phyloP scores from a whole-genome alignment of 371 early-diverging fungal species.

The Dichotomocladium elegans region DNA sequence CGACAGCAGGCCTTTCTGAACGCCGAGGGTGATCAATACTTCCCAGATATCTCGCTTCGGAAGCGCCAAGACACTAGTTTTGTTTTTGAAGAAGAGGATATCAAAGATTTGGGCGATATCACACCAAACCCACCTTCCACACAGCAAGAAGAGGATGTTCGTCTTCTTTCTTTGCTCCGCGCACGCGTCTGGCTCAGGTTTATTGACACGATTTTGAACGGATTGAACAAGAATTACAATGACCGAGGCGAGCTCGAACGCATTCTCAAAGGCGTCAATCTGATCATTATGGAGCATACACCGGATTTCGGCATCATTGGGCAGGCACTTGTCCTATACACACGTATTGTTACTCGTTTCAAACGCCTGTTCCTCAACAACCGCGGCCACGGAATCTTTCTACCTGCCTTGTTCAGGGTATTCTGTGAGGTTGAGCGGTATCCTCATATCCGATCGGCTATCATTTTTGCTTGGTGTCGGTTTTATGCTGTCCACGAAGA shows the following conservation, averaged over 20 bases:
- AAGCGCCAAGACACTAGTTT: constrained; percentile 16
- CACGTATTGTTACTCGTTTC: constrained; percentile 52
- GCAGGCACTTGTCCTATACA: constrained; percentile 52
- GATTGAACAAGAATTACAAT: constrained; percentile 54
- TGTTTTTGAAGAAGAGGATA: constrained; percentile 10
- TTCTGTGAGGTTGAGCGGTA: constrained; percentile 52
- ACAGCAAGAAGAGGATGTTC: constrained; percentile 26
- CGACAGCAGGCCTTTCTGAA: no score
- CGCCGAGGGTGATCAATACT: no score
- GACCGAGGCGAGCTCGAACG: constrained; percentile 54
- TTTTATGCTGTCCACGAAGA: constrained; percentile 66
- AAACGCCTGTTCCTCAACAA: constrained; percentile 59
- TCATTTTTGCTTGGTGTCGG: constrained; percentile 56
- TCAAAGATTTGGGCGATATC: neutral
- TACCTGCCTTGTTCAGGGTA: constrained; percentile 59
- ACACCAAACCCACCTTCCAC: constrained; percentile 1
- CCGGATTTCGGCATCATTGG: constrained; percentile 56
- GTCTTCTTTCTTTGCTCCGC: constrained; percentile 44
- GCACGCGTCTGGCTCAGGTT: constrained; percentile 62
- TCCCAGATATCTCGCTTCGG: constrained; percentile 23
- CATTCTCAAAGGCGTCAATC: constrained; percentile 57
- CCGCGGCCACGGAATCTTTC: constrained; percentile 55
- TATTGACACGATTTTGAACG: constrained; percentile 46
- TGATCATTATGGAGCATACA: constrained; percentile 50
- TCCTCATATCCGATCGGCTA: constrained; percentile 45